phyloP scores from a whole-genome alignment of 345 rosid genomes.

The Syzygium aromaticum region DNA sequence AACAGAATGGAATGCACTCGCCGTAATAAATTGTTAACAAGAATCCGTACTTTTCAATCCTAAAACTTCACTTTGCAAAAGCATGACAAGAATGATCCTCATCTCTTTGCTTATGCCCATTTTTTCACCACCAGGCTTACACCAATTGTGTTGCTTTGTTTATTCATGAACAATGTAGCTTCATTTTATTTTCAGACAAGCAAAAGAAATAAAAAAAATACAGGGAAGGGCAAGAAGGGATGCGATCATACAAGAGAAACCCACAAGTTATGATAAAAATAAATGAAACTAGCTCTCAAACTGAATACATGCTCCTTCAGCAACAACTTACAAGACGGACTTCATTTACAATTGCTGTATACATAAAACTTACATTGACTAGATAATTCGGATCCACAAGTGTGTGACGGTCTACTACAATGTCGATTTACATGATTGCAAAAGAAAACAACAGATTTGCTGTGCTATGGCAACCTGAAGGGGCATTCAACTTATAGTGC shows the following conservation, averaged over 20 bases:
- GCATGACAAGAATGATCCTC: neutral
- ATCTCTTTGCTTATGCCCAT: neutral
- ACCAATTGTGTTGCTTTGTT: neutral
- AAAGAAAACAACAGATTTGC: neutral
- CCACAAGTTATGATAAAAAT: neutral
- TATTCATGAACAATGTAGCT: neutral
- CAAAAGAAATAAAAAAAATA: neutral
- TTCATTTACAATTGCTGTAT: neutral
- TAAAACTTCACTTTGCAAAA: neutral
- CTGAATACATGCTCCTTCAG: neutral
- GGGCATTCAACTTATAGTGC: neutral
- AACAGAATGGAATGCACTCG: neutral
- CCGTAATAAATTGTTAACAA: neutral
- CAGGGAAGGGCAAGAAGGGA: neutral
- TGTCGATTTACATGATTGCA: neutral
- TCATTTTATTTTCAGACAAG: neutral
- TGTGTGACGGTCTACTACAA: neutral
- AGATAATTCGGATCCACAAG: neutral
- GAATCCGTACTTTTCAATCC: neutral
- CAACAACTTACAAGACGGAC: neutral
- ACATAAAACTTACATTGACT: neutral
- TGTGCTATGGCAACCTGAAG: neutral
- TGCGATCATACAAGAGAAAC: neutral
- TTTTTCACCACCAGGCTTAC: neutral
- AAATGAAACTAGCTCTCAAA: neutral